Evolutionary conservation across 176 grass and related monocot genomes (phyloP).

Genomic region (Triticum dicoccoides): DNA sequence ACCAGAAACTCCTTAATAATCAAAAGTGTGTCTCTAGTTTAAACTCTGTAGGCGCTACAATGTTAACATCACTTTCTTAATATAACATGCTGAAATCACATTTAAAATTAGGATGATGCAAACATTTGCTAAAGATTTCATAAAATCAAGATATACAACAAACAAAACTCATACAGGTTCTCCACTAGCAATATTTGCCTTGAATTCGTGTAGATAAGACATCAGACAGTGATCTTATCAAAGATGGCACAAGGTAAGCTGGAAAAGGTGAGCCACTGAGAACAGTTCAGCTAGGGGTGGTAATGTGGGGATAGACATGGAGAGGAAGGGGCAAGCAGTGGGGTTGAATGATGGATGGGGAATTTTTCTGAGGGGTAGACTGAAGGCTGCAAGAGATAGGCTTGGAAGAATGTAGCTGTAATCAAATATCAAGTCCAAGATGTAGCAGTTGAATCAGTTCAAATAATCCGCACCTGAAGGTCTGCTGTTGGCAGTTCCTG

Average conservation of each 20-base stretch:
- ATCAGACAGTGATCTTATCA: neutral
- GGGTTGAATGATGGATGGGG: neutral
- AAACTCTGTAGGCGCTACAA: neutral
- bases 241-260: constrained; percentile 9
- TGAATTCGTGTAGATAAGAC: neutral
- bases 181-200: neutral
- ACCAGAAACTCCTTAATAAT: neutral
- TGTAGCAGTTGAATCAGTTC: neutral
- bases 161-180: neutral
- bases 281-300: neutral
- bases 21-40: neutral
- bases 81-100: neutral
- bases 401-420: neutral
- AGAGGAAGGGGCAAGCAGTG: neutral
- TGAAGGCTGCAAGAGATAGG: neutral
- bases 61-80: neutral
- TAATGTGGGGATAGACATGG: neutral
- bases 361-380: neutral
- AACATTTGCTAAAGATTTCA: neutral
- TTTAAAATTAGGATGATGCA: constrained; percentile 3
- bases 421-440: neutral
- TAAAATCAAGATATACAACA: constrained; percentile 24
- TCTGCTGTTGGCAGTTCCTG: constrained; percentile 62
- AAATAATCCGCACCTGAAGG: constrained; percentile 48
- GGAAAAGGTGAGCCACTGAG: neutral